Evolutionary conservation across 495 filamentous ascomycete genomes (phyloP), one percentile per base, ranked within the genome.

Genomic region (Apiosordaria backusii): DNA sequence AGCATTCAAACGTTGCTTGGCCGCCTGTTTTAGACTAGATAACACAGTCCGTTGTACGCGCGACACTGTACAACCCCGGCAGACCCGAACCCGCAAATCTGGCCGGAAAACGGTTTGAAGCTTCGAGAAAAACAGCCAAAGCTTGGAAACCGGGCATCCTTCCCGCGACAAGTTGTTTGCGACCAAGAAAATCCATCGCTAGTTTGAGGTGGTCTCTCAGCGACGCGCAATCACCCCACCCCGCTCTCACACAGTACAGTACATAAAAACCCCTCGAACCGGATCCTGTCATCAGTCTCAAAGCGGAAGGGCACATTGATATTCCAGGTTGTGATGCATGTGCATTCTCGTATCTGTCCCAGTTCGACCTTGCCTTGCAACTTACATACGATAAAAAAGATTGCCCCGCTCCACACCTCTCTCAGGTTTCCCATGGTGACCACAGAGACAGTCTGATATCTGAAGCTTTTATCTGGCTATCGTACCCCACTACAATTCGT

Each of bases 181-280:
- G 52, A 55, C 52, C 52, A 55, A 55, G 40, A 10, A 55, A 55
- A 23, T 23, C 9, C n/a, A 55, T 21, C 52, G 26, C 35, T 2
- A 7, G 2, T 62, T 50, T 62, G 23, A 63, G 21, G 53, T 25
- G 26, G 24, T 21, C 7, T 19, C 6, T 50, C 7, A 57, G 4
- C 50, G 27, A 24, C 67, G 50, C 67, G 67, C 61, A 68, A 68
- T 65, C 66, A 35, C 62, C 57, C 66, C 61, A 21, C 63, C 52
- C 23, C 57, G 25, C 35, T 45, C 35, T 13, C 16, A 0, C n/a
- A n/a, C n/a, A 45, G 16, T 13, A 45, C 35, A 15, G 35, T 45
- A 45, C n/a, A n/a, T n/a, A n/a, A n/a, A 15, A 13, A 45, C 16
- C 35, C 35, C 1, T 13, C 35, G 10, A 45, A 45, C 35, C 13